Conservation (phyloP, 2,329 filamentous ascomycete species). For the Stagonosporopsis tanaceti region DNA sequence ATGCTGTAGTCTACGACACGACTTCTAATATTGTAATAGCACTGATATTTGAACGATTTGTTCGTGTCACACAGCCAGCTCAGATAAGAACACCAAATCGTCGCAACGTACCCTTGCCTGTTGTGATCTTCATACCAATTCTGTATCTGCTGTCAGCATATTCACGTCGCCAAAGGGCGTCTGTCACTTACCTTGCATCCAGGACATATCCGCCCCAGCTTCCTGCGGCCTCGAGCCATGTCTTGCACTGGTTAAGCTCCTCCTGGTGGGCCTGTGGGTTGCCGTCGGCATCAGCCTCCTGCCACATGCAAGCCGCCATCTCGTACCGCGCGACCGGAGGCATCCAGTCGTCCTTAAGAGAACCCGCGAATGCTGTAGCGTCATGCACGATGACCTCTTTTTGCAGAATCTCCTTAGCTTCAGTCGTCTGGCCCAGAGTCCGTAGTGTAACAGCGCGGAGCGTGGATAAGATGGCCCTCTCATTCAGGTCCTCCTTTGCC, state of each 20-base stretch:
- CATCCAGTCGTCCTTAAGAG: conserved; percentile 73
- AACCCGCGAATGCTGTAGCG: conserved; percentile 63
- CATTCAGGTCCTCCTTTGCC: conserved; percentile 63
- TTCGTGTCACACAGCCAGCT: not conserved
- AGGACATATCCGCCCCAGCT: conserved; percentile 76
- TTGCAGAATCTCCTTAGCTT: conserved; percentile 71
- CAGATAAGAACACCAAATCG: conserved; percentile 35
- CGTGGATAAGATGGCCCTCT: conserved; percentile 71
- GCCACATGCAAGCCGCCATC: conserved; percentile 82
- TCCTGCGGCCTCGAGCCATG: conserved; percentile 71
- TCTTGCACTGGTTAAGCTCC: conserved; percentile 68
- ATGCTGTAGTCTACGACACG: not conserved
- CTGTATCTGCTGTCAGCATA: conserved; percentile 24
- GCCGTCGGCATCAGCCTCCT: conserved; percentile 60
- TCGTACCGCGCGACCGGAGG: conserved; percentile 84
- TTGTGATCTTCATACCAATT: conserved; percentile 76
- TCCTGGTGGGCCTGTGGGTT: conserved; percentile 46
- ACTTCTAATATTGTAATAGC: not conserved
- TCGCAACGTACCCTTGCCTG: conserved; percentile 70
- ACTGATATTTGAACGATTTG: not conserved
- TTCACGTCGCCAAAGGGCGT: not conserved
- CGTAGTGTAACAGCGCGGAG: conserved; percentile 72
- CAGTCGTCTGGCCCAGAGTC: conserved; percentile 66
- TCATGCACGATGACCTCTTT: conserved; percentile 69
- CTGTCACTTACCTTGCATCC: conserved; percentile 65